These are phyloP conservation scores for Magnolia officinalis DNA, from an alignment of 164 flowering plant genomes.

Conservation along the genomic window DNA sequence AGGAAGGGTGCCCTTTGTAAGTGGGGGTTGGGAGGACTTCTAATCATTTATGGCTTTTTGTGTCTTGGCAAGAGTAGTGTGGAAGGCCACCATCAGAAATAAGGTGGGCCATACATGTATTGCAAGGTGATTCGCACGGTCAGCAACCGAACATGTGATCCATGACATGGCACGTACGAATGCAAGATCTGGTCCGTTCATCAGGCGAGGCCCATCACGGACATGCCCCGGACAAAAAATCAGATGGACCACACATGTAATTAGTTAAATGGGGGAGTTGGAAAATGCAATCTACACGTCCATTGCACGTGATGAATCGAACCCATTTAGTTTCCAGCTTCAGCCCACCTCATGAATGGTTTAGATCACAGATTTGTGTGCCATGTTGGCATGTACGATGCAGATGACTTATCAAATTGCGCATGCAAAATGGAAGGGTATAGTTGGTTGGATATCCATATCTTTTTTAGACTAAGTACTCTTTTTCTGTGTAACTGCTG, in stretches of 20 bases:
- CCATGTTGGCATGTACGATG: no score
- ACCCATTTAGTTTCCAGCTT: no score
- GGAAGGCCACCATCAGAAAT: background rate
- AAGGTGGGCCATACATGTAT: background rate
- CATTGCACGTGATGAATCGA: no score
- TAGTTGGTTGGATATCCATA: background rate
- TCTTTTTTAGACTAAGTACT: background rate
- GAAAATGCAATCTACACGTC: no score
- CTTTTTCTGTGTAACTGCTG: background rate
- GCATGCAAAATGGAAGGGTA: background rate
- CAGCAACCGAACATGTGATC: background rate
- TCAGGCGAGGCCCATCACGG: no score
- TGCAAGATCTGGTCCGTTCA: no score
- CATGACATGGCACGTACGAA: background rate
- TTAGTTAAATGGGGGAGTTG: no score
- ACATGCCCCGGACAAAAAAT: no score
- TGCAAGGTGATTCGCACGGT: background rate
- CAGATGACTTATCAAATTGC: background rate
- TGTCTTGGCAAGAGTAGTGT: conserved; percentile 5
- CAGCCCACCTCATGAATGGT: no score
- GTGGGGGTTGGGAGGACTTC: background rate
- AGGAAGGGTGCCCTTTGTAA: background rate
- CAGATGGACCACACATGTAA: no score
- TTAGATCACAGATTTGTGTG: no score
- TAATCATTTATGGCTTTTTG: conserved; percentile 2